Conservation (phyloP, 2,329 filamentous ascomycete species). For the Herpotrichia juniperi region DNA sequence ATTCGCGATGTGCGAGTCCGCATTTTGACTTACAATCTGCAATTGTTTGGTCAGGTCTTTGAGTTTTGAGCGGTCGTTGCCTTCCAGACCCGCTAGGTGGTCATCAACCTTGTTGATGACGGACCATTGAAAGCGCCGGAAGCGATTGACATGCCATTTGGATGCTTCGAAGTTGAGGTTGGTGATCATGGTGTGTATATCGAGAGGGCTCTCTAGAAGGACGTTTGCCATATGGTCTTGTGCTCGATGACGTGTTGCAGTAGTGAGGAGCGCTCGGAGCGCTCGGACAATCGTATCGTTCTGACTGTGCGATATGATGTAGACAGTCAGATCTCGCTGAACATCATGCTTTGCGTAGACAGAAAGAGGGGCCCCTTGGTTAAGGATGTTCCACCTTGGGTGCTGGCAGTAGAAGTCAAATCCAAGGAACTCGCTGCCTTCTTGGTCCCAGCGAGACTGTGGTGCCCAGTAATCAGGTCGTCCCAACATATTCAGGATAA, state of each 20-base stretch:
- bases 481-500: conserved; percentile 14
- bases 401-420: conserved; percentile 26
- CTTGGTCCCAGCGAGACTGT: conserved; percentile 14
- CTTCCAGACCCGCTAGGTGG: conserved; percentile 19
- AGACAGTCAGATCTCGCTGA: conserved; percentile 15
- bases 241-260: conserved; percentile 4
- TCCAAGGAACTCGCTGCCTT: conserved; percentile 7
- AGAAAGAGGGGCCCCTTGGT: conserved; percentile 20
- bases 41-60: conserved; percentile 29
- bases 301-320: conserved; percentile 17
- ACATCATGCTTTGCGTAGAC: conserved; percentile 20
- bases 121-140: conserved; percentile 17
- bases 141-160: conserved; percentile 18
- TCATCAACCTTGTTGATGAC: conserved; percentile 22
- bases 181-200: conserved; percentile 14
- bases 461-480: conserved; percentile 19
- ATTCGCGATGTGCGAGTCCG: conserved; percentile 33
- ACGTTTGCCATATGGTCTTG: conserved; percentile 12
- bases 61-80: conserved; percentile 25
- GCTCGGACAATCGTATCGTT: conserved; percentile 13
- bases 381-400: conserved; percentile 22
- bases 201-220: conserved; percentile 17
- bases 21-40: conserved; percentile 36
- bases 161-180: conserved; percentile 20
- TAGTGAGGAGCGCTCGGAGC: conserved; percentile 7